Base-by-base conservation (phyloP, 2,329 filamentous ascomycete genomes). In the Mollisiaceae sp. region DNA sequence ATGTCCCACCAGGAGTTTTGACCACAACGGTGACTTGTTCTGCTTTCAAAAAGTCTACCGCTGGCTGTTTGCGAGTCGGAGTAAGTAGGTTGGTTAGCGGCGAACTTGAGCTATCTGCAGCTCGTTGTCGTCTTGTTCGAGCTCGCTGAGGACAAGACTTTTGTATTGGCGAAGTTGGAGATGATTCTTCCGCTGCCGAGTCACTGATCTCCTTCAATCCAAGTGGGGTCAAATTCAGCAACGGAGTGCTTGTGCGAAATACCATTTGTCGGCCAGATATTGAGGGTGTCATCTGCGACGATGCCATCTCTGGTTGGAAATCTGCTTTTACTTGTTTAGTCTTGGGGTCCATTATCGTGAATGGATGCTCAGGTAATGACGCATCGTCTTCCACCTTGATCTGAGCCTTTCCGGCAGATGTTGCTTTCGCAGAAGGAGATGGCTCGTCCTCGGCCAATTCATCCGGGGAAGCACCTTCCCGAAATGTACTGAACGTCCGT, bases 1-100 rank as follows among this genome's bases (percentile, higher is more conserved):
- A 69, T 15, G 81, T 81, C 0, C 85, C 85, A 1, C 83, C 80
- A 0, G 84, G 84, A 11, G 84, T 86, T 69, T 78, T 78, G 80
- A 73, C 64, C 43, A 72, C 62, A 9, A 67, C 62, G 0, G 64
- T 56, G 11, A 67, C 67, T 36, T 65, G 55, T 54, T 67, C 62
- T 22, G 55, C 56, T 41, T 65, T 67, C 45, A 65, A 58, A 5
- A 20, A 11, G 35, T 45, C 20, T 50, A 59, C 18, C 52, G 32
- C 6, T 9, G 59, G 27, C 50, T 38, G 39, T 22, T 56, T 11
- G 18, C 66, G 59, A 38, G 62, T 20, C 2, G 66, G 58, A 43
- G 43, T 67, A 24, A 43, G 45, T 57, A 38, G 63, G 67, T 67
- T 32, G 36, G 32, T 12, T n/a, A 54, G 22, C 18, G 50, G 50